Evolutionary conservation across 768 basidiomycete species (phyloP).

Genomic region (Phylloporus arenicola): DNA sequence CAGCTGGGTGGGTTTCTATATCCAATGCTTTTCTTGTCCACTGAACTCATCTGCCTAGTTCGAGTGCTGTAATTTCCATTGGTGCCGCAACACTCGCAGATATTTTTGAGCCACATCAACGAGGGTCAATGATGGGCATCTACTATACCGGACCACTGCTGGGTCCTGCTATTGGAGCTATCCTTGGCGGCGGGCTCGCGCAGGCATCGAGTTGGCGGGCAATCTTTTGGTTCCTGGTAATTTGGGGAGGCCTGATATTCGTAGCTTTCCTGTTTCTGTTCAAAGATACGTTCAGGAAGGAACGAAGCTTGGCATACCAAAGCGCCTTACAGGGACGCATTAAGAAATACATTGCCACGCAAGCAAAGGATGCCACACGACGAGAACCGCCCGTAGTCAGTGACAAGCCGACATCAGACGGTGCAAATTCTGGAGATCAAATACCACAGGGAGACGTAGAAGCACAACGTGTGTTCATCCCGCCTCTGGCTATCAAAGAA

Average conservation of each 20-base stretch:
- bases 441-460: conserved; percentile 22
- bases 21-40: not conserved
- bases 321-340: conserved; percentile 41
- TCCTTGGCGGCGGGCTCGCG: conserved; percentile 67
- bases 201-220: conserved; percentile 72
- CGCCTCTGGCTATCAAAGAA: conserved; percentile 6
- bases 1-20: conserved; percentile 46
- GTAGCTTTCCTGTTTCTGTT: conserved; percentile 64
- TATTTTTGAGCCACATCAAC: conserved; percentile 67
- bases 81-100: conserved; percentile 73
- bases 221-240: conserved; percentile 79
- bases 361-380: conserved; percentile 11
- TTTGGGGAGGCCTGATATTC: conserved; percentile 52
- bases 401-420: conserved; percentile 5
- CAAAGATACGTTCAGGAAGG: conserved; percentile 78
- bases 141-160: conserved; percentile 78
- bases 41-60: conserved; percentile 31
- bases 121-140: conserved; percentile 77
- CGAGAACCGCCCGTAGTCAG: conserved; percentile 6
- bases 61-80: conserved; percentile 65
- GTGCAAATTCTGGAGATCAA: not conserved
- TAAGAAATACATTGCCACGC: conserved; percentile 15
- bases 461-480: conserved; percentile 11
- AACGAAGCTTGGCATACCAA: conserved; percentile 80
- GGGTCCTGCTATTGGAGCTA: conserved; percentile 63